These are phyloP conservation scores for Sarcomyxa edulis DNA, from an alignment of 768 basidiomycete genomes.

Conservation along the genomic window DNA sequence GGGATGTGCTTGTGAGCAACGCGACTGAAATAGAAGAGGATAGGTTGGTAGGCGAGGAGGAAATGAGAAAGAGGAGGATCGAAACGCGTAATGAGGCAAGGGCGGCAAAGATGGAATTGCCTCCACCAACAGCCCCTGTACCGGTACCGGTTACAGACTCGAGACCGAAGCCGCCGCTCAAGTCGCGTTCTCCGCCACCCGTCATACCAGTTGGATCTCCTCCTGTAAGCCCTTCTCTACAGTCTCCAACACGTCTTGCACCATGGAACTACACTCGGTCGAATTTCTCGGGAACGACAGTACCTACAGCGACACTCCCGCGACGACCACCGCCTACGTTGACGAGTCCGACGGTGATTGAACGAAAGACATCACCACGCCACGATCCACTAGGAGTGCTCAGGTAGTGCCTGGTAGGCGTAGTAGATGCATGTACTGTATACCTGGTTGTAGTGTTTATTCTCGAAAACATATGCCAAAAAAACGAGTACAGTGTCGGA, in stretches of 20 bases:
- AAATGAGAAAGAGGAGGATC: conserved; percentile 18
- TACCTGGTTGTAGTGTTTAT: no score
- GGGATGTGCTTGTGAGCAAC: conserved; percentile 62
- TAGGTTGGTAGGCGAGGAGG: conserved; percentile 53
- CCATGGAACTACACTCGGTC: conserved; percentile 59
- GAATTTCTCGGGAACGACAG: conserved; percentile 31
- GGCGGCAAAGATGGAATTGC: conserved; percentile 16
- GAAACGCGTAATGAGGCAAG: no score
- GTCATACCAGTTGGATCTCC: neutral
- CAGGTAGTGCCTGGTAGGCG: conserved; percentile 2
- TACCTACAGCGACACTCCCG: conserved; percentile 41
- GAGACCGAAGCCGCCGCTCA: conserved; percentile 17
- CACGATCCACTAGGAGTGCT: conserved; percentile 15
- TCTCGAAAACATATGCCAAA: no score
- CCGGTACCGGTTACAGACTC: conserved; percentile 35
- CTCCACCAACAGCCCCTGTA: conserved; percentile 24
- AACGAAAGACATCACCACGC: conserved; percentile 8
- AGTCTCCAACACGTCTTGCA: conserved; percentile 22
- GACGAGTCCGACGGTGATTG: conserved; percentile 25
- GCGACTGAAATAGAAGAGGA: conserved; percentile 57
- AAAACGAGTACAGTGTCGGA: no score
- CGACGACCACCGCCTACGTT: conserved; percentile 48
- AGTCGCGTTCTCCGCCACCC: conserved; percentile 5
- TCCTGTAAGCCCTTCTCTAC: neutral
- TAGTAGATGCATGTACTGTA: no score